Evolutionary conservation across 1,139 yeast genomes (phyloP).

Genomic region (Martiniozyma asiatica): DNA sequence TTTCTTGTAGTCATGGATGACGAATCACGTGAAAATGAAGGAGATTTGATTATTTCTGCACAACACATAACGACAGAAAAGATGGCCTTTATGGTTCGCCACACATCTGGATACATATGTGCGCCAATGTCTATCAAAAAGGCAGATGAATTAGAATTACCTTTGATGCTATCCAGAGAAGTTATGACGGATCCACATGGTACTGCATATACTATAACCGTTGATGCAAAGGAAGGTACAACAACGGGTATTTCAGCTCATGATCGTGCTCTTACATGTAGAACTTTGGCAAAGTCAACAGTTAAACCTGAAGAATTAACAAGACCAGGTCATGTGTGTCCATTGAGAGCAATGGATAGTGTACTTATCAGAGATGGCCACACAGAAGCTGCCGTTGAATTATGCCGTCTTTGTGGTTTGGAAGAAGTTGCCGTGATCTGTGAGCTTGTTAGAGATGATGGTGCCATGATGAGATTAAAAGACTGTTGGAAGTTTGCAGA

Average conservation of each 20-base stretch:
- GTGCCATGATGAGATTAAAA: slow-evolving; percentile 87
- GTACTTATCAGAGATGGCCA: slow-evolving; percentile 89
- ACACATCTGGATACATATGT: slow-evolving; percentile 88
- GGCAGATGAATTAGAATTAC: slow-evolving; percentile 73
- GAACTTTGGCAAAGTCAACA: slow-evolving; percentile 50
- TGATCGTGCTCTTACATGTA: slow-evolving; percentile 81
- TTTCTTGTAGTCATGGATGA: slow-evolving; percentile 93
- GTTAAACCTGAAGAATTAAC: slow-evolving; percentile 55
- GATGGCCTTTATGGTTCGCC: slow-evolving; percentile 90
- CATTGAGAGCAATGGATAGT: slow-evolving; percentile 83
- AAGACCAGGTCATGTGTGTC: slow-evolving; percentile 90
- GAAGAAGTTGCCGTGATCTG: slow-evolving; percentile 88
- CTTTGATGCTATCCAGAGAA: slow-evolving; percentile 48
- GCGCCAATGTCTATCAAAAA: slow-evolving; percentile 69
- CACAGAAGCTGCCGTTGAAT: slow-evolving; percentile 93
- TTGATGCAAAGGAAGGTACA: slow-evolving; percentile 74
- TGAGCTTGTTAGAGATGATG: slow-evolving; percentile 91
- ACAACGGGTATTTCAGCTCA: slow-evolving; percentile 97
- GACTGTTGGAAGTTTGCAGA: slow-evolving; percentile 77
- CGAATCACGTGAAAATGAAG: slow-evolving; percentile 93
- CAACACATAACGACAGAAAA: slow-evolving; percentile 65
- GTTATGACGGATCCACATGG: slow-evolving; percentile 77
- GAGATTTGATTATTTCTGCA: slow-evolving; percentile 91
- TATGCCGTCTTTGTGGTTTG: slow-evolving; percentile 65
- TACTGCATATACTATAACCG: slow-evolving; percentile 91